Evolutionary conservation across 345 rosid species (phyloP).

Genomic region (Syzygium oleosum): DNA sequence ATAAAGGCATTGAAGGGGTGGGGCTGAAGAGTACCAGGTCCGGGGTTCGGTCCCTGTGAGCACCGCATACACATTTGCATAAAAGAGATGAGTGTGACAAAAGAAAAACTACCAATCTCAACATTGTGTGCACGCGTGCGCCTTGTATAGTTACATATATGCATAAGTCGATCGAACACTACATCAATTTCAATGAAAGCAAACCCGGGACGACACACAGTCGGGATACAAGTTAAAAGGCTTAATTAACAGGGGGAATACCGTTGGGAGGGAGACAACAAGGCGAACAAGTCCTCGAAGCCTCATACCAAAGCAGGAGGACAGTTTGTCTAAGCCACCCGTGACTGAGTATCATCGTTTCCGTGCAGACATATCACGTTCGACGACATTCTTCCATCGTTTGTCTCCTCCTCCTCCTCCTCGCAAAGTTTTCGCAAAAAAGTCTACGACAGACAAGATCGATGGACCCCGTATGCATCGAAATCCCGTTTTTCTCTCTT

Average conservation of each 20-base stretch:
- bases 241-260: too few species aligned
- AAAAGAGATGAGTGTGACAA: too few species aligned
- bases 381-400: not conserved
- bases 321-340: not conserved
- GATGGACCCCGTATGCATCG: not conserved
- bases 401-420: not conserved
- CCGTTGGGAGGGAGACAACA: too few species aligned
- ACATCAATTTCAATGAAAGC: not conserved
- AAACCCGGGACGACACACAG: not conserved
- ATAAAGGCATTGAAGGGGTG: too few species aligned
- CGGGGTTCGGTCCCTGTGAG: too few species aligned
- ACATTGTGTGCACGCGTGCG: accelerated
- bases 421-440: not conserved
- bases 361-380: not conserved
- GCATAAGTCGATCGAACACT: accelerated
- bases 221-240: not conserved
- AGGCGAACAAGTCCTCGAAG: not conserved
- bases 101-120: too few species aligned
- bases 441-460: accelerated
- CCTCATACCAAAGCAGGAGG: not conserved
- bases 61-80: too few species aligned
- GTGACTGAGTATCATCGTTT: not conserved
- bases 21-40: too few species aligned
- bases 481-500: not conserved
- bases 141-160: not conserved